Conservation (phyloP, 2,329 filamentous ascomycete genomes). For the Bipolaris zeicola region DNA sequence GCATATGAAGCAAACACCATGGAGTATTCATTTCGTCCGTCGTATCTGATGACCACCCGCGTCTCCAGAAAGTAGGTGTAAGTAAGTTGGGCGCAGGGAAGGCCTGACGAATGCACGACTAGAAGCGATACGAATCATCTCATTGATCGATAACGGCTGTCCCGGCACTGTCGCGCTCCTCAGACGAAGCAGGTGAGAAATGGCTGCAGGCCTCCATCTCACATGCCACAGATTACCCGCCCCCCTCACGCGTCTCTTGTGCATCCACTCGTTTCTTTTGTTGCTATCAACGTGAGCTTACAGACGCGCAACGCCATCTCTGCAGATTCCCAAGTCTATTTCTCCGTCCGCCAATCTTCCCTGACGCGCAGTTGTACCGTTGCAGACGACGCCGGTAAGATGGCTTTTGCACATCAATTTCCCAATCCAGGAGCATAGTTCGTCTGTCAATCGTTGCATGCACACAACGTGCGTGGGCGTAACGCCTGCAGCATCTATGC, state of each 20-base stretch:
- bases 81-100: slow-evolving; percentile 4
- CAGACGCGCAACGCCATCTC: slow-evolving; percentile 6
- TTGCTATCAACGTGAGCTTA: background rate
- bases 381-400: background rate
- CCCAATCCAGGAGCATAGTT: background rate
- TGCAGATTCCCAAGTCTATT: background rate
- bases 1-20: background rate
- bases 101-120: background rate
- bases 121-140: background rate
- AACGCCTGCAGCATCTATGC: slow-evolving; percentile 26
- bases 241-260: background rate
- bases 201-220: slow-evolving; percentile 6
- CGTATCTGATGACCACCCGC: background rate
- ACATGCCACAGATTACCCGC: slow-evolving; percentile 1
- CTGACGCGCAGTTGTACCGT: slow-evolving; percentile 2
- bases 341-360: background rate
- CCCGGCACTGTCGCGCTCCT: slow-evolving; percentile 9
- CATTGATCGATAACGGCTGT: slow-evolving; percentile 8
- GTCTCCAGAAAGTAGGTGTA: background rate
- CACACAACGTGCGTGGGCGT: slow-evolving; percentile 26
- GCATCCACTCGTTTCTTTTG: background rate
- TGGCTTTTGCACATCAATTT: slow-evolving; percentile 5
- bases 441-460: slow-evolving; percentile 4
- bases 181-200: slow-evolving; percentile 4
- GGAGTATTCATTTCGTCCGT: background rate